These are phyloP conservation scores for Carex cristatella DNA, from an alignment of 176 grass and related monocot species.

Conservation along the genomic window DNA sequence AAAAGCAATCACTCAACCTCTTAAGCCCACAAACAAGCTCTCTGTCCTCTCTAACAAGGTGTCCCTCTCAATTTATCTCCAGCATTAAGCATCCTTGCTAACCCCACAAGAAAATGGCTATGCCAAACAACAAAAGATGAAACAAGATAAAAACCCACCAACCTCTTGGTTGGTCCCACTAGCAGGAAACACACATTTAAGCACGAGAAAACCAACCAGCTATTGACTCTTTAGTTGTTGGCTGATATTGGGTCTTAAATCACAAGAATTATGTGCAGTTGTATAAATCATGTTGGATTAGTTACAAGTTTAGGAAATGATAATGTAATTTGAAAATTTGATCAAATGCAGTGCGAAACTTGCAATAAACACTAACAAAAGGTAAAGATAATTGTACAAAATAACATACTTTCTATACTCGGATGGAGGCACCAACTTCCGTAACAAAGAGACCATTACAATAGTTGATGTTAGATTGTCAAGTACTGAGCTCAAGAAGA, in stretches of 20 bases:
- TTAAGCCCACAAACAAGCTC: background rate
- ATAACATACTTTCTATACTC: constrained; percentile 91
- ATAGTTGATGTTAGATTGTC: constrained; percentile 98
- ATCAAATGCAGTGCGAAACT: background rate
- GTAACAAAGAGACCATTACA: constrained; percentile 89
- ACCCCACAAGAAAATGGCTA: background rate
- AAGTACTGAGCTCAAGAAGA: constrained; percentile 81
- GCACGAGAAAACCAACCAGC: background rate
- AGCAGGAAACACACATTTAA: background rate
- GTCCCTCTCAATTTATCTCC: background rate
- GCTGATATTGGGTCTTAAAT: background rate
- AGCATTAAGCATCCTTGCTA: background rate
- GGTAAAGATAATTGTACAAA: background rate
- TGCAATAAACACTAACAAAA: background rate
- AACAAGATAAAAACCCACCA: background rate
- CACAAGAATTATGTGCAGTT: background rate
- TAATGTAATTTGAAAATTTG: background rate
- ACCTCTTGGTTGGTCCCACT: background rate
- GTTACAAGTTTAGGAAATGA: background rate
- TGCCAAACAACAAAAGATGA: background rate
- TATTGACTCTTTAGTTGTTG: background rate
- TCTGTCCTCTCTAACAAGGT: background rate
- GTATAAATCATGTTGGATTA: background rate
- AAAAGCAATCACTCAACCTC: background rate
- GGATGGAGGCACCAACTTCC: constrained; percentile 81